These are phyloP conservation scores for Pythium plurisporium DNA, from an alignment of 352 stramenopile genomes.

Conservation along the genomic window DNA sequence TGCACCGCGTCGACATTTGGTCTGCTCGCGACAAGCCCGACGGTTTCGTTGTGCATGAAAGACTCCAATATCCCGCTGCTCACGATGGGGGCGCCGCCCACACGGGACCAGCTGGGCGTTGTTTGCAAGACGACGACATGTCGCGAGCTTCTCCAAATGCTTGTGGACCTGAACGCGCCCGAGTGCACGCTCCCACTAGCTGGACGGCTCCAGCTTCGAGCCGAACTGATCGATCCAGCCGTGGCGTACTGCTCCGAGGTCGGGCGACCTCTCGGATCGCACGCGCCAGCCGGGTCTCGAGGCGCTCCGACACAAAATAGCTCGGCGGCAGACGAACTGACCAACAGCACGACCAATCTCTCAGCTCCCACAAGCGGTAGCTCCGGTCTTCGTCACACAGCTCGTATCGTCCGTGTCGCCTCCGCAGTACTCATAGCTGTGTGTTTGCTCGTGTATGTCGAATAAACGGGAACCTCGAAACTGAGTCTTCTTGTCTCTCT, in stretches of 20 bases:
- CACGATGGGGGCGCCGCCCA: background rate
- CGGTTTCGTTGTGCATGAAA: background rate
- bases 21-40: conserved; percentile 5
- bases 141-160: background rate
- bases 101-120: background rate
- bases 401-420: too few species aligned
- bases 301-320: too few species aligned
- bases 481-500: too few species aligned
- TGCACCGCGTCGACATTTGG: conserved; percentile 1
- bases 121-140: conserved; percentile 1
- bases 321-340: too few species aligned
- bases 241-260: conserved; percentile 2
- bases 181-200: conserved; percentile 9
- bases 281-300: too few species aligned
- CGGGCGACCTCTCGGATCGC: too few species aligned
- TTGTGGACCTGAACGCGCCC: background rate
- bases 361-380: too few species aligned
- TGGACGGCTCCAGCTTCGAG: conserved; percentile 3
- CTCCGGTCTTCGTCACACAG: too few species aligned
- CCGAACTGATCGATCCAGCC: conserved; percentile 11
- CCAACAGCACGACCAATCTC: too few species aligned
- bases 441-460: too few species aligned
- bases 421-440: too few species aligned
- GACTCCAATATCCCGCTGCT: conserved; percentile 7
- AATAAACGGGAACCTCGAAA: too few species aligned